These are phyloP conservation scores for Saksenaea oblongispora DNA, from an alignment of 371 early-diverging fungal species.

Conservation along the genomic window DNA sequence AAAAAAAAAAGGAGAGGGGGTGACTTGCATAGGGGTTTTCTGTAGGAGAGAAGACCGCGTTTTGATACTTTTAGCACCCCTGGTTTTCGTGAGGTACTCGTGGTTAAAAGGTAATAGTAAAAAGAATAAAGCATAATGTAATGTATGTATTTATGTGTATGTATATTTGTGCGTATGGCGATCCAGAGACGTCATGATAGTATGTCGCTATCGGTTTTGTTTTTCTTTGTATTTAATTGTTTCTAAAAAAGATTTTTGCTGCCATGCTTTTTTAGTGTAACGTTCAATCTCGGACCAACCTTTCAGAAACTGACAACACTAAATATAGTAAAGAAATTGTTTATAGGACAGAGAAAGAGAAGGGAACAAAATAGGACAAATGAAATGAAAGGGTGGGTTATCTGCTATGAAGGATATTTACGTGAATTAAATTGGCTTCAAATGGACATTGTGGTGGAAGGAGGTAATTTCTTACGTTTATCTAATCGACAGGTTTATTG, in stretches of 20 bases:
- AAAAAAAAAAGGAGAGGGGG: conserved; percentile 3
- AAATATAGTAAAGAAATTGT: not conserved
- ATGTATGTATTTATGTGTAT: not conserved
- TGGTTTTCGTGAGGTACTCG: not conserved
- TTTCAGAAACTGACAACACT: conserved; percentile 4
- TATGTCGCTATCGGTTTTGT: too few species aligned
- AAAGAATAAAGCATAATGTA: not conserved
- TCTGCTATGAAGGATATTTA: too few species aligned
- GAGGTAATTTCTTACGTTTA: too few species aligned
- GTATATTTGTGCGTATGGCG: not conserved
- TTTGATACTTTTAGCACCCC: not conserved
- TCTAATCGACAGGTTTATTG: too few species aligned
- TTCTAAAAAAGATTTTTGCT: not conserved
- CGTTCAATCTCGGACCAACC: not conserved
- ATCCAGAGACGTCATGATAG: not conserved
- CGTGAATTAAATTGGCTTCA: too few species aligned
- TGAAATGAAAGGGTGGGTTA: too few species aligned
- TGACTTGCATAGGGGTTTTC: conserved; percentile 6
- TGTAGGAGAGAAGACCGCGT: conserved; percentile 3
- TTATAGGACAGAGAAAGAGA: not conserved
- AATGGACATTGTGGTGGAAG: too few species aligned
- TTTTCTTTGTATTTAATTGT: not conserved
- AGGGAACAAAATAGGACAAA: too few species aligned
- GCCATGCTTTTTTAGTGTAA: not conserved
- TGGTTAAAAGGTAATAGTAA: not conserved